Base-by-base conservation (phyloP, 2,329 filamentous ascomycete genomes). In the Epichloe sp. region DNA sequence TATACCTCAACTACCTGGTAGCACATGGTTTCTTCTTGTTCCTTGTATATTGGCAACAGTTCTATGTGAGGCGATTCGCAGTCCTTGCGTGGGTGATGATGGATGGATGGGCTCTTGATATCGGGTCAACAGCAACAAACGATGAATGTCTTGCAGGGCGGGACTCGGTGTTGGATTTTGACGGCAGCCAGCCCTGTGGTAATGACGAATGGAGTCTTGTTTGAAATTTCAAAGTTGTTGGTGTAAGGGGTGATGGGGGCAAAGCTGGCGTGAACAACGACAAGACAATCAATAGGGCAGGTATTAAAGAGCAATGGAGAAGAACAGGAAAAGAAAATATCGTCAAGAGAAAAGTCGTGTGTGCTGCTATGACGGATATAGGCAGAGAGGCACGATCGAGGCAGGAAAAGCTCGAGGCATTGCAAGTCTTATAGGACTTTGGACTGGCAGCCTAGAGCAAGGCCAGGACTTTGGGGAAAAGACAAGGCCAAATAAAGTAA, bases 1-100 rank as follows among this genome's bases (percentile, higher is more conserved):
- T 89, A 95, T 53, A 87, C 77, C 68, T 95, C 89, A 60, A 91
- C 74, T 55, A 95, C 71, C 70, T 90, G 86, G 63, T 88, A 90
- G 64, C 89, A 95, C 89, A 95, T 95, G 55, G 57, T 38, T 1
- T 21, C 19, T 74, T 65, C 6, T 48, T 31, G 5, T 45, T 19
- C 41, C 17, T 17, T 15, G 3, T 17, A 17, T 47, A 12, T 10
- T n/a, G 6, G 15, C 17, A 35, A 35, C 31, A 44, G 7, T 34
- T 14, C 34, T 49, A 11, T 43, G 36, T 23, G 17, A 42, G n/a
- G 31, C 23, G 38, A 26, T 38, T 35, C 21, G 44, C 31, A 40
- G 36, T 49, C 21, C 36, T 23, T 35, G 38, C 2, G 6, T 37
- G 31, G 21, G 8, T 5, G 14, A 31, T 31, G 31, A 31, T 11